Percentiles rank a stretch among this genome's conserved stretches.
Conservation (phyloP, 2,329 filamentous ascomycete species). For the Fusarium sp. region DNA sequence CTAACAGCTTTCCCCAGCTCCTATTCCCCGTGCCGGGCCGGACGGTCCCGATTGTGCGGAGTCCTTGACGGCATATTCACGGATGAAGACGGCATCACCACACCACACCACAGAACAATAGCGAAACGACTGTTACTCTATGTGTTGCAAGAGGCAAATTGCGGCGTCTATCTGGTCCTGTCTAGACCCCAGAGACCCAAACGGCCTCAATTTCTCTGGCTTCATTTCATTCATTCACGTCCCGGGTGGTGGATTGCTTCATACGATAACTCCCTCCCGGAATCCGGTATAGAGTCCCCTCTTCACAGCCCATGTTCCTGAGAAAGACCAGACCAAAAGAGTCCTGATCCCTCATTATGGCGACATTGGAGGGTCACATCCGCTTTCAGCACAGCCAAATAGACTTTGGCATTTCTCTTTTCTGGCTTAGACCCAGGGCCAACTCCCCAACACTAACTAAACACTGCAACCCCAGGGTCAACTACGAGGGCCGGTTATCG, state of each 20-base stretch:
- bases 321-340: constrained; percentile 16
- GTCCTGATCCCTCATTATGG: constrained; percentile 11
- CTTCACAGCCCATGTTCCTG: not conserved
- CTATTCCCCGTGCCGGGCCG: constrained; percentile 27
- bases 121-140: not conserved
- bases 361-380: constrained; percentile 31
- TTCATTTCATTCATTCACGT: constrained; percentile 37
- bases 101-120: not conserved
- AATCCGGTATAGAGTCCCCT: constrained; percentile 16
- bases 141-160: constrained; percentile 33
- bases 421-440: constrained; percentile 9
- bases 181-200: constrained; percentile 14
- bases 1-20: constrained; percentile 26
- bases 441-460: not conserved
- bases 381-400: constrained; percentile 30
- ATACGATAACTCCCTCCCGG: constrained; percentile 39
- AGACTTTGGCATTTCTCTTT: constrained; percentile 22
- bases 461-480: constrained; percentile 12
- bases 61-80: constrained; percentile 1
- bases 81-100: constrained; percentile 27
- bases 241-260: constrained; percentile 33
- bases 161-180: constrained; percentile 11
- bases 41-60: constrained; percentile 32
- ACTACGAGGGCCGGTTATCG: constrained; percentile 14
- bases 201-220: constrained; percentile 13